Evolutionary conservation across 2,329 filamentous ascomycete genomes (phyloP), one percentile per base, ranked within the genome.

Genomic region (Leptographium flavum): DNA sequence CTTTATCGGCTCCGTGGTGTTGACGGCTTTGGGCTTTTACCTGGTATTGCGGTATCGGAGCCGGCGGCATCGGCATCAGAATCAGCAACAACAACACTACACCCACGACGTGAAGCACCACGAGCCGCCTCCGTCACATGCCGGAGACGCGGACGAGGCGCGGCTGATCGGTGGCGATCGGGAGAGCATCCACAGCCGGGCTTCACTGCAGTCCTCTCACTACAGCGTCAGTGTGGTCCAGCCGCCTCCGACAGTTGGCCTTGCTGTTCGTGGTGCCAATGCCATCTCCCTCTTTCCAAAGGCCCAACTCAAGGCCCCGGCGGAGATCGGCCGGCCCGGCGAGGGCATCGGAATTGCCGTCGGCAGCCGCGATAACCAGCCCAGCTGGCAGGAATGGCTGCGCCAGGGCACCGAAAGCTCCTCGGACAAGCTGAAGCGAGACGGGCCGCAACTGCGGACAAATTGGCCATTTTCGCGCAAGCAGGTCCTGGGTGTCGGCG

Each of bases 1-100:
- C 40, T 62, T 68, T 30, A 55, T 68, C 42, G 65, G 60, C n/a
- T 63, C 62, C 3, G 59, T 63, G 1, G 52, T 69, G 19, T 54
- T 68, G 28, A 65, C 62, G 1, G 59, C 65, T 4, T 42, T 60
- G 3, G 55, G 57, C 23, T 63, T 64, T 47, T 62, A 61, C 33
- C 52, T 64, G 17, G 55, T 66, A 23, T 48, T 58, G 11, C 58
- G 62, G 30, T 56, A 53, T 45, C 47, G 55, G 32, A 49, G 51
- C 36, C 54, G 53, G 27, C 55, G 55, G 46, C 47, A n/a, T n/a
- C n/a, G n/a, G n/a, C n/a, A n/a, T n/a, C n/a, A n/a, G n/a, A n/a
- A n/a, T n/a, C n/a, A n/a, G n/a, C n/a, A n/a, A n/a, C n/a, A n/a
- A n/a, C n/a, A n/a, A n/a, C n/a, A n/a, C n/a, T n/a, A n/a, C n/a